These are phyloP conservation scores for Epichloe sibirici DNA, from an alignment of 2,329 filamentous ascomycete species.

Conservation along the genomic window DNA sequence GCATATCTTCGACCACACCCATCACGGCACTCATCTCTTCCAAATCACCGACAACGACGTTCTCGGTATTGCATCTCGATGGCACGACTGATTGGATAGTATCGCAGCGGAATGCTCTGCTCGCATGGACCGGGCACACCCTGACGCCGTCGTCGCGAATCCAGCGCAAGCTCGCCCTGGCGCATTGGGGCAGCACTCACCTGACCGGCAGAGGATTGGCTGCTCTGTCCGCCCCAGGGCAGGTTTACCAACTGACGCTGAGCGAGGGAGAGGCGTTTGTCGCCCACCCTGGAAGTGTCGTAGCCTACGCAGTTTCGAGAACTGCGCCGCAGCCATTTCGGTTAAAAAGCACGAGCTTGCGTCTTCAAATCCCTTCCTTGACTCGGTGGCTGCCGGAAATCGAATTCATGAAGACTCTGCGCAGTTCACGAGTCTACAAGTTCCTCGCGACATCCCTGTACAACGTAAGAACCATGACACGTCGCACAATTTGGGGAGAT, in stretches of 20 bases:
- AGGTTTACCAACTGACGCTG: slow-evolving; percentile 77
- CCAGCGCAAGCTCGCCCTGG: slow-evolving; percentile 61
- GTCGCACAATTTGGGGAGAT: slow-evolving; percentile 87
- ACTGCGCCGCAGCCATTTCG: slow-evolving; percentile 72
- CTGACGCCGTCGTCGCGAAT: slow-evolving; percentile 63
- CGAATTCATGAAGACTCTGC: slow-evolving; percentile 62
- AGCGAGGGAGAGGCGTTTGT: slow-evolving; percentile 80
- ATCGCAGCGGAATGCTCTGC: slow-evolving; percentile 69
- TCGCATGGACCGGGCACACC: slow-evolving; percentile 95
- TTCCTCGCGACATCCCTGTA: slow-evolving; percentile 52
- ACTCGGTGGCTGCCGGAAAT: slow-evolving; percentile 55
- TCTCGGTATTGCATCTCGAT: slow-evolving; percentile 79
- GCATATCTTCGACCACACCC: slow-evolving; percentile 75
- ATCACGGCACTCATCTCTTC: slow-evolving; percentile 82
- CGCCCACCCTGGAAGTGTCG: slow-evolving; percentile 79
- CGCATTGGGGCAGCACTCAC: slow-evolving; percentile 85
- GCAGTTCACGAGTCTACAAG: slow-evolving; percentile 62
- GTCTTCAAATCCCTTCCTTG: slow-evolving; percentile 64
- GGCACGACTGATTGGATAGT: slow-evolving; percentile 94
- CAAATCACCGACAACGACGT: slow-evolving; percentile 74
- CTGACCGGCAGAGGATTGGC: slow-evolving; percentile 80
- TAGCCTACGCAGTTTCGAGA: slow-evolving; percentile 73
- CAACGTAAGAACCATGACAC: slow-evolving; percentile 59
- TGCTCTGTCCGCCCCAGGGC: slow-evolving; percentile 73
- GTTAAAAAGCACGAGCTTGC: slow-evolving; percentile 64